Percentiles rank a stretch among this genome's conserved stretches.
Evolutionary conservation across 768 basidiomycete genomes (phyloP).

Genomic region (Cyathus striatus): DNA sequence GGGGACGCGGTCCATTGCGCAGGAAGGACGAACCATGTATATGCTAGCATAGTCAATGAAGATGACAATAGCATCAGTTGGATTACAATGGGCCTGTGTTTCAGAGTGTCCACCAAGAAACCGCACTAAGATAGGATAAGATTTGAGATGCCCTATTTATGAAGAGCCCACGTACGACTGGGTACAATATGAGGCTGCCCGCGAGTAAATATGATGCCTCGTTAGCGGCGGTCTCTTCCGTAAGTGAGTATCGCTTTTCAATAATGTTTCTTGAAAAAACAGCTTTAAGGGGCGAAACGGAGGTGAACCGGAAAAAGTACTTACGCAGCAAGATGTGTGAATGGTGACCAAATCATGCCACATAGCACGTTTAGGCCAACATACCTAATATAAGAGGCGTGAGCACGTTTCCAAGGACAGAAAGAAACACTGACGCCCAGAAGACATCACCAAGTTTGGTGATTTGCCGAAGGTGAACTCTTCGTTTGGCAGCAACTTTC

Average conservation of each 20-base stretch:
- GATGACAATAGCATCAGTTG: conserved; percentile 57
- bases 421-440: conserved; percentile 51
- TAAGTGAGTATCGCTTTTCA: conserved; percentile 56
- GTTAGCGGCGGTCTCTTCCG: conserved; percentile 55
- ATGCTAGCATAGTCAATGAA: conserved; percentile 53
- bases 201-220: conserved; percentile 69
- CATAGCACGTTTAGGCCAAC: conserved; percentile 73
- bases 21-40: conserved; percentile 63
- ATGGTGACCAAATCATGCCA: conserved; percentile 74
- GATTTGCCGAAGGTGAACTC: conserved; percentile 56
- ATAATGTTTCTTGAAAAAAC: conserved; percentile 55
- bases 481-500: conserved; percentile 61
- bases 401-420: conserved; percentile 2
- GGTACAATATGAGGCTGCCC: conserved; percentile 67
- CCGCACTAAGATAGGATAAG: conserved; percentile 41
- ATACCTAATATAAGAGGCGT: conserved; percentile 39
- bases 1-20: conserved; percentile 51
- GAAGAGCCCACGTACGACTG: conserved; percentile 40
- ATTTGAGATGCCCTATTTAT: neutral
- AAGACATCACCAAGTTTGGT: conserved; percentile 70
- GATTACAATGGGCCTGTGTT: conserved; percentile 52
- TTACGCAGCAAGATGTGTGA: conserved; percentile 71
- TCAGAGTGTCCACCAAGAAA: conserved; percentile 56
- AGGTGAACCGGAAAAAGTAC: conserved; percentile 17
- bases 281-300: conserved; percentile 3